Percentiles rank a stretch among this genome's conserved stretches.
phyloP scores from a whole-genome alignment of 768 basidiomycete genomes.

The Brasilioporus rufonigricans region DNA sequence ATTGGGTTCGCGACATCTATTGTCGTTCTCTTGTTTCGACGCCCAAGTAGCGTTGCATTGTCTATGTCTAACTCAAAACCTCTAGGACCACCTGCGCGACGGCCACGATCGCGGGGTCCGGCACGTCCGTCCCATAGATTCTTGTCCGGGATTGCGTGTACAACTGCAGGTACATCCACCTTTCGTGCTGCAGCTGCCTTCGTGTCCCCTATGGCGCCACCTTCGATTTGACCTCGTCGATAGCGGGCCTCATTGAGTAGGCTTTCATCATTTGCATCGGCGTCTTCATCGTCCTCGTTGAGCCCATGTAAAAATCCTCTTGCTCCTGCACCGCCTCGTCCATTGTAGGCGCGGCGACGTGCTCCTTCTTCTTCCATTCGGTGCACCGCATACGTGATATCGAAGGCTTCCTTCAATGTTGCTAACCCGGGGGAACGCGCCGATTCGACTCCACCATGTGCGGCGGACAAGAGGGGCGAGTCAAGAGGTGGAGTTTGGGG shows the following conservation, averaged over 20 bases:
- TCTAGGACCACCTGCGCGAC: slow-evolving; percentile 25
- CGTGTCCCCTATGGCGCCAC: background rate
- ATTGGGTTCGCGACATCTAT: too few relatives aligned
- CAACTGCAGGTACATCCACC: slow-evolving; percentile 4
- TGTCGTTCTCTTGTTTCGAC: slow-evolving; percentile 53
- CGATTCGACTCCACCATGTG: slow-evolving; percentile 66
- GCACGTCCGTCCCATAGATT: slow-evolving; percentile 60
- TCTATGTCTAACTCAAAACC: slow-evolving; percentile 86
- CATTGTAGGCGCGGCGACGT: slow-evolving; percentile 76
- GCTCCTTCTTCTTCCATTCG: slow-evolving; percentile 99
- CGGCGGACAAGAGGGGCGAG: slow-evolving; percentile 85
- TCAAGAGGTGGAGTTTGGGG: slow-evolving; percentile 56
- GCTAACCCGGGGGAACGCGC: slow-evolving; percentile 91
- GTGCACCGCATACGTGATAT: slow-evolving; percentile 98
- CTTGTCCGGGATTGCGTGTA: slow-evolving; percentile 20
- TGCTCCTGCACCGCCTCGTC: slow-evolving; percentile 71
- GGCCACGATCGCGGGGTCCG: slow-evolving; percentile 62
- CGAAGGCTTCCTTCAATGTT: slow-evolving; percentile 95
- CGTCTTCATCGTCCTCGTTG: slow-evolving; percentile 90
- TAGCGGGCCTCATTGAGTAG: slow-evolving; percentile 49
- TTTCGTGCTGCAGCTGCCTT: slow-evolving; percentile 15
- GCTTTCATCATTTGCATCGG: slow-evolving; percentile 46
- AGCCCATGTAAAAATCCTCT: slow-evolving; percentile 79
- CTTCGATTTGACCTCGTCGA: slow-evolving; percentile 35
- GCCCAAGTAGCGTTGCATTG: slow-evolving; percentile 81